Evolutionary conservation across 129 eudicot genomes (phyloP), one percentile per base, ranked within the genome.

Genomic region (Tagetes erecta): DNA sequence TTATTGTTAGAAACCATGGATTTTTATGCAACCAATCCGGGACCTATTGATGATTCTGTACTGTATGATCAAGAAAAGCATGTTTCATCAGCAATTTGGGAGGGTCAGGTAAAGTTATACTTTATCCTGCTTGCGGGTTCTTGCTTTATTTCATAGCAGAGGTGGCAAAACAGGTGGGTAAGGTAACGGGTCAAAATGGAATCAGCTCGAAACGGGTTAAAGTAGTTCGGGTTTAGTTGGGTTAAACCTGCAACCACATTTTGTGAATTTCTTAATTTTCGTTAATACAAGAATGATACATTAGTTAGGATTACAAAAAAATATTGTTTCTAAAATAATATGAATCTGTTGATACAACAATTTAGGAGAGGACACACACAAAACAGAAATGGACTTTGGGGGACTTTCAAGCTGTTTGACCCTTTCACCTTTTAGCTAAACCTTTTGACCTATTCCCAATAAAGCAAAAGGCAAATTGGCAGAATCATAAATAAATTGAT

Each of bases 31-130:
- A 83, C 89, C 76, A 86, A 82, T 78, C 99, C 97, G 56, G 99
- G 99, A 58, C 99, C 97, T 14, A 57, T 88, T 35, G 93, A 94
- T 72, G 99, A 91, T 58, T 88, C 91, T 72, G 86, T 94, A 60
- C 73, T 94, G 75, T 89, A 94, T 55, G 99, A 94, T 83, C 99
- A 94, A 85, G 99, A 94, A 72, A 94, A 94, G 82, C 99, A 94
- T 72, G 97, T 91, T 34, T 94, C 99, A 47, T 86, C 99, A 78
- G 96, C 99, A 14, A 79, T 94, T 77, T 94, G 99, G 97, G 99
- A 91, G 81, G 99, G 96, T 44, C 97, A 94, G 98, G 97, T 94
- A 75, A 76, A 42, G 5, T 76, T 55, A 74, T 57, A 34, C 46
- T 44, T 20, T 20, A 20, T 20, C 27, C 27, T 6, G 14, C 56